Percentiles rank a stretch among this genome's conserved stretches.
phyloP scores from a whole-genome alignment of 108 stramenopile species.

The Skeletonema potamos region DNA sequence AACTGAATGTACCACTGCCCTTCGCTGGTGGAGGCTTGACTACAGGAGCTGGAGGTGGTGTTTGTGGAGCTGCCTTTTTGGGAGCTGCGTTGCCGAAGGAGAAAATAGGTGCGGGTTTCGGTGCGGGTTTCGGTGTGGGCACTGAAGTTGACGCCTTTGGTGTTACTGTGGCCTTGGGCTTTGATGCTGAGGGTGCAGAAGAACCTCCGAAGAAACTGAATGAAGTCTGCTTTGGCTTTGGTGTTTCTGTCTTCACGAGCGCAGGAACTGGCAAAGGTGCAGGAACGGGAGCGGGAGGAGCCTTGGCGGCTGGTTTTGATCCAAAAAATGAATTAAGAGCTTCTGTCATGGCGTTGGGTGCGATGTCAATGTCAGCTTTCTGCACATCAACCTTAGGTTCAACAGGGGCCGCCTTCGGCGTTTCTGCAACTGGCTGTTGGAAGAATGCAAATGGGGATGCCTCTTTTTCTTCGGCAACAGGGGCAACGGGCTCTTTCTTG shows the following conservation, averaged over 20 bases:
- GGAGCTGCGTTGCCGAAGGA: neutral
- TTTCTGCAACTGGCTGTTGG: slow-evolving; percentile 8
- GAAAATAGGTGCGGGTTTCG: neutral
- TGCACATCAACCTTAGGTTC: slow-evolving; percentile 12
- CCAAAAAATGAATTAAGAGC: slow-evolving; percentile 51
- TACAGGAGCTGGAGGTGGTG: slow-evolving; percentile 21
- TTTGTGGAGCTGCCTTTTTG: slow-evolving; percentile 3
- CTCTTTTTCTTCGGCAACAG: slow-evolving; percentile 36
- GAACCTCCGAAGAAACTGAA: slow-evolving; percentile 39
- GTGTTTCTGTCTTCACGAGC: neutral
- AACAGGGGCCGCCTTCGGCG: slow-evolving; percentile 23
- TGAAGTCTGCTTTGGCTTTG: slow-evolving; percentile 16
- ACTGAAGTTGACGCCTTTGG: slow-evolving; percentile 3
- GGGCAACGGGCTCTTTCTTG: slow-evolving; percentile 28
- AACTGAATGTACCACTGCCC: slow-evolving; percentile 31
- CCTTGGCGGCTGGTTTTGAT: slow-evolving; percentile 26
- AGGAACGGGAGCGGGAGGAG: slow-evolving; percentile 41
- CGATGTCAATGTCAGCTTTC: slow-evolving; percentile 27
- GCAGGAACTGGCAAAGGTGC: slow-evolving; percentile 9
- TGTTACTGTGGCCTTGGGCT: slow-evolving; percentile 38
- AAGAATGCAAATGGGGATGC: neutral
- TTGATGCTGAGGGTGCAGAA: slow-evolving; percentile 38
- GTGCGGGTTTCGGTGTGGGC: slow-evolving; percentile 3
- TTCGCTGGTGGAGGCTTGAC: slow-evolving; percentile 11
- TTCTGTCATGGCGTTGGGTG: slow-evolving; percentile 47